Base-by-base conservation (phyloP, 306 rosid genomes). In the Sphenostylis stenocarpa region DNA sequence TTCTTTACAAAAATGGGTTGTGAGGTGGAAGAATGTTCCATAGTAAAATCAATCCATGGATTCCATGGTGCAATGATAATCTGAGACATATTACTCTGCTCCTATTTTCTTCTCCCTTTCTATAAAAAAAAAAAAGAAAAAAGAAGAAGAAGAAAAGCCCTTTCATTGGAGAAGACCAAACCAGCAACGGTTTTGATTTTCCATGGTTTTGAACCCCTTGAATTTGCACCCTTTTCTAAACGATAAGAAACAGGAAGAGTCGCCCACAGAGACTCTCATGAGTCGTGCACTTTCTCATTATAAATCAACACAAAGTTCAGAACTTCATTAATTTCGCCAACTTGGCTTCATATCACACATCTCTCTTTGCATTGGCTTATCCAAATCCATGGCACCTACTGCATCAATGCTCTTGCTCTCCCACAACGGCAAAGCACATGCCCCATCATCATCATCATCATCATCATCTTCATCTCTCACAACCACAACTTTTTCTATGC, bases 391-490 rank as follows among this genome's bases (percentile, higher is more conserved):
- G 85, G 79, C 85, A 33, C 85, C 82, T 11, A 82, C 86, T 21
- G 85, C 85, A 17, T 79, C 85, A 16, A 82, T 82, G 85, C 75
- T 82, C 12, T 16, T 82, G 19, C 85, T 82, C 76, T 21, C 72
- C 12, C 82, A 56, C 28, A 64, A 45, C 1, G 63, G 17, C 8
- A 71, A 66, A 72, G 36, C 72, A 13, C 82, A 65, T 12, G 29
- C 55, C 16, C 41, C 62, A 21, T 49, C 81, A 34, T 3, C 26
- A 0, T 23, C 82, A 4, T 12, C 77, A 15, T 23, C 71, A 1
- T 24, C 65, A 7, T 62, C 57, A 17, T 51, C n/a, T n/a, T n/a
- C 63, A 11, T 56, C 80, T 19, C 5, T 38, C 43, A 38, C 73
- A 12, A 0, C 70, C 7, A 15, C 66, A 9, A 58, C 33, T 82